Evolutionary conservation across 441 rosid species (phyloP).

Genomic region (Theobroma grandiflorum): DNA sequence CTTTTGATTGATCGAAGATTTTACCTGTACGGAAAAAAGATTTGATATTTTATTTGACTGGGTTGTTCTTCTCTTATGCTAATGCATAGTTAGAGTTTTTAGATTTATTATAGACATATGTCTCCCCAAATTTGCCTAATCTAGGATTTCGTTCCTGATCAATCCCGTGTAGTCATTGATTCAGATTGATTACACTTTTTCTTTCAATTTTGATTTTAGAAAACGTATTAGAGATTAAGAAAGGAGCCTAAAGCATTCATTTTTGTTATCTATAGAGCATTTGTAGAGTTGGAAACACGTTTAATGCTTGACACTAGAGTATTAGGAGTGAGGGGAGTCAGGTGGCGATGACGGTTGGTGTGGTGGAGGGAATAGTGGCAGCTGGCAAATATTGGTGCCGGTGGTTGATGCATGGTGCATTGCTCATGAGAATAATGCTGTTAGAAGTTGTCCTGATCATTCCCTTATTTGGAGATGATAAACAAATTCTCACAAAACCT

Average conservation of each 20-base stretch:
- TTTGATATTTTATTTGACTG: conserved; percentile 30
- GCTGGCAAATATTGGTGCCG: neutral
- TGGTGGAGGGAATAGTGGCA: neutral
- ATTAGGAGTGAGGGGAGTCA: neutral
- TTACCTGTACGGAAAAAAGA: neutral
- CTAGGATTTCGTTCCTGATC: conserved; percentile 8
- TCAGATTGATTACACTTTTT: neutral
- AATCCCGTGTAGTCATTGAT: neutral
- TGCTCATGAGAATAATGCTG: neutral
- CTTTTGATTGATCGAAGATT: conserved; percentile 28
- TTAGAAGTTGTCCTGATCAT: neutral
- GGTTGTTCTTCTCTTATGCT: conserved; percentile 13
- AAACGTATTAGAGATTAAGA: neutral
- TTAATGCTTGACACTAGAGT: neutral
- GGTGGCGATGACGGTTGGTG: neutral
- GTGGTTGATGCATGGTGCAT: neutral
- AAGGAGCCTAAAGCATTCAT: neutral
- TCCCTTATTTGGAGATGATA: conserved; percentile 12
- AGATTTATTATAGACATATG: neutral
- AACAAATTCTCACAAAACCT: neutral
- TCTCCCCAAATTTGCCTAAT: neutral
- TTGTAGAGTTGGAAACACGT: neutral
- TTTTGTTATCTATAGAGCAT: neutral
- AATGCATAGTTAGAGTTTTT: conserved; percentile 10
- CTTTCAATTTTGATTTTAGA: neutral